phyloP scores from a whole-genome alignment of 2,329 filamentous ascomycete species.

The Xylariaceae sp. region DNA sequence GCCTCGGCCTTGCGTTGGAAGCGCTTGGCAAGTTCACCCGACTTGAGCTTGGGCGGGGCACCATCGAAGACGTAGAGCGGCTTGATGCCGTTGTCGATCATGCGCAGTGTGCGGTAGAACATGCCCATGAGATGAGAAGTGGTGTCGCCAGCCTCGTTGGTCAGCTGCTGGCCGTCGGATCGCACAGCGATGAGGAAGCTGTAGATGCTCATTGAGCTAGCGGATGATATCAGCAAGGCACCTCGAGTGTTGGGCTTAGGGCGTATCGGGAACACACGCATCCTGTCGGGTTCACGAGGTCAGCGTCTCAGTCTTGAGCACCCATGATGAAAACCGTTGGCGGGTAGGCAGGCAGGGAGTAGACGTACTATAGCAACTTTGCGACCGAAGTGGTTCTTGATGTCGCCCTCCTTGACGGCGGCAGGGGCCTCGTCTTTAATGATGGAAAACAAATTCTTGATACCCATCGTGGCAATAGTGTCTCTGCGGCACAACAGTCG shows the following conservation, averaged over 20 bases:
- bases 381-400: conserved; percentile 97
- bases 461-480: conserved; percentile 50
- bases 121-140: conserved; percentile 99
- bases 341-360: background rate
- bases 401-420: conserved; percentile 92
- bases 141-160: conserved; percentile 90
- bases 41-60: conserved; percentile 94
- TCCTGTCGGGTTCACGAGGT: conserved; percentile 41
- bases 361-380: conserved; percentile 90
- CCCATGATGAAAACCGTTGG: background rate
- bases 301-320: conserved; percentile 2
- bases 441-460: conserved; percentile 73
- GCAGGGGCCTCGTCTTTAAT: conserved; percentile 93
- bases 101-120: conserved; percentile 97
- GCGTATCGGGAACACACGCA: conserved; percentile 44
- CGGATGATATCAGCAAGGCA: conserved; percentile 10
- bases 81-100: conserved; percentile 98
- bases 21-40: conserved; percentile 91
- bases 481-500: background rate
- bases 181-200: conserved; percentile 97
- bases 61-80: conserved; percentile 98
- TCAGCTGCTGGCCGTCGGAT: conserved; percentile 94
- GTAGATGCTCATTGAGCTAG: conserved; percentile 96
- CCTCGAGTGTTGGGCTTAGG: background rate
- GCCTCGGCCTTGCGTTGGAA: conserved; percentile 94